Base-by-base conservation (phyloP, 192 early-diverging fungal genomes). In the Coemansia brasiliensis region DNA sequence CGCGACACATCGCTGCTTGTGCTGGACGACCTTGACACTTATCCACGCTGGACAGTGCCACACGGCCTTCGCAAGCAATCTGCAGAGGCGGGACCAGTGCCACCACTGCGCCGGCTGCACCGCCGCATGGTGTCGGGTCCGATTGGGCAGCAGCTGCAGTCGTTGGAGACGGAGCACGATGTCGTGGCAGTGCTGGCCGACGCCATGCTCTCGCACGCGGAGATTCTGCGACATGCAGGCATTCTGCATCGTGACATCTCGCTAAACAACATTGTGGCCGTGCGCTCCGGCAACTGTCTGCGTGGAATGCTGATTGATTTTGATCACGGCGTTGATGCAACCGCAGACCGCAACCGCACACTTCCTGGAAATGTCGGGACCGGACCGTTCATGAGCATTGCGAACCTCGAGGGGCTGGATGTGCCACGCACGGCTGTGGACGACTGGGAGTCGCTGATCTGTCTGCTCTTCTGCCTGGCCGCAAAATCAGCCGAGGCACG, bases 241-340 rank as follows among this genome's bases (percentile, higher is more conserved):
- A 26, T 72, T 0, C 52, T 79, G 57, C 75, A 79, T 24, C 65
- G 75, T 40, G 75, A 79, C 57, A 56, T 79, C 10, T 79, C 75
- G 49, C 53, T 72, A 16, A 72, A 72, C 54, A 79, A 79, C 62
- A 44, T 79, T 12, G 43, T 79, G 61, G 69, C 62, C 1, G 68
- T 72, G 27, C 57, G 61, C 27, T 10, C 15, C 16, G 48, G 39
- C 39, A 60, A 65, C 37, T 32, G 27, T 1, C 22, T 72, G 43
- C 59, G 60, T 10, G 74, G 75, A 5, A 67, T 79, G 69, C 49
- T 79, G 24, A 72, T 79, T 1, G 75, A 79, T 55, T 79, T 67
- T 54, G 75, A 79, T 52, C 63, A 78, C 40, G 64, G 64, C 13
- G 49, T 64, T 17, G 62, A 60, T 18, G 38, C 29, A 2, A 17